Base-by-base conservation (phyloP, 441 rosid species). In the Gossypium schwendimanii region DNA sequence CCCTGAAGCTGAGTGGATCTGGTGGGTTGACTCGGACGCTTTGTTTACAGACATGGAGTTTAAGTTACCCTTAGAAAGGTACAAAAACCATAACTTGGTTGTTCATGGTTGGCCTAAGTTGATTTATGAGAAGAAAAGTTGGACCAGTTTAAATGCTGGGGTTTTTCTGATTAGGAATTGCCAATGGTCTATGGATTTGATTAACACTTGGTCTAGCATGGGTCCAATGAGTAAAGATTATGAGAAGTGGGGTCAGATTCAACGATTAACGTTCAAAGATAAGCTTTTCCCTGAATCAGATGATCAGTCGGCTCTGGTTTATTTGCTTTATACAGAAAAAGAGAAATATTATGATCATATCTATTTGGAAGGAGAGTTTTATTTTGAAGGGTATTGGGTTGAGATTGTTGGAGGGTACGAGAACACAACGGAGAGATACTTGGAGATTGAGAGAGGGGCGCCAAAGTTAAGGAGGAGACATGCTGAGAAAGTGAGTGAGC, bases 1-100 rank as follows among this genome's bases (percentile, higher is more conserved):
- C 81, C 98, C 98, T 20, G 97, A 94, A 74, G 93, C 93, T 17
- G 97, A 92, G 79, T 94, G 98, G 98, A 94, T 94, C 86, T 94
- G 97, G 98, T 94, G 97, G 98, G 92, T 92, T 10, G 98, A 94
- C 77, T 89, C 98, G 72, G 99, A 94, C 66, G 98, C 98, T 20
- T 23, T 81, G 52, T 74, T 94, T 81, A 88, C 98, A 53, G 98
- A 94, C 82, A 91, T 94, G 98, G 98, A 94, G 67, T 94, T 83
- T 61, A 82, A 83, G 45, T 84, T 89, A 15, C 98, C 97, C 17
- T 79, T 86, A 9, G 75, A 59, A 6, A 85, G 95, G 36, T 94
- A 94, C 76, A 79, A 75, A 61, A 50, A 74, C 60, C 94, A 89
- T 72, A 88, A 94, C 75, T 61, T 94, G 12, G 98, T 94, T 18